A percentile compares a stretch with the other conserved stretches of the same genome.
These are phyloP conservation scores for Clausena lansium DNA, from an alignment of 345 rosid genomes.

Conservation along the genomic window DNA sequence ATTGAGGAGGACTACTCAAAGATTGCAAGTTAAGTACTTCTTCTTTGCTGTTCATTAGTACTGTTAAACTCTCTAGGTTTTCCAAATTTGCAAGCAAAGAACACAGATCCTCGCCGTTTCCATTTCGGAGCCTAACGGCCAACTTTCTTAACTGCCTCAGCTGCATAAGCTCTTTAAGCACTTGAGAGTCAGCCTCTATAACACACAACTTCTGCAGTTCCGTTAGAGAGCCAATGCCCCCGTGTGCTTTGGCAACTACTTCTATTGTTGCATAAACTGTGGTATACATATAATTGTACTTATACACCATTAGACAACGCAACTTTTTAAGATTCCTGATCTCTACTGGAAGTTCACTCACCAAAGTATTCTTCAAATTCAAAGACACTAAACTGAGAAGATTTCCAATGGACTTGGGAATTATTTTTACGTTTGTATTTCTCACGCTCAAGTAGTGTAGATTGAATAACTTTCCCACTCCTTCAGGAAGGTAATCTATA, in stretches of 20 bases:
- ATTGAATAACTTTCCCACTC: neutral
- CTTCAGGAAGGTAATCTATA: neutral
- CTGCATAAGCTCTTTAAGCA: neutral
- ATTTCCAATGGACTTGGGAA: conserved; percentile 8
- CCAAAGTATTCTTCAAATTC: neutral
- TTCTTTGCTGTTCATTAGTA: neutral
- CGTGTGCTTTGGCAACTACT: neutral
- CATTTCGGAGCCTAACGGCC: neutral
- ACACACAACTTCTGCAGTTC: neutral
- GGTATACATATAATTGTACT: neutral
- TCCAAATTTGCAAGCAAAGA: conserved; percentile 9
- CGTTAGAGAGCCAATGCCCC: neutral
- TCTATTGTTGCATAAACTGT: neutral
- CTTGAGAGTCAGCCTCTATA: neutral
- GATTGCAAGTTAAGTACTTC: neutral
- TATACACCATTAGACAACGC: neutral
- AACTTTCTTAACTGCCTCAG: conserved; percentile 15
- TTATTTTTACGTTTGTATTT: neutral
- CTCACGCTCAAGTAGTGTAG: conserved; percentile 2
- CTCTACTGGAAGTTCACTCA: neutral
- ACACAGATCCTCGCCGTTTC: conserved; percentile 4
- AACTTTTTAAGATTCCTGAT: neutral
- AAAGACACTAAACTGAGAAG: conserved; percentile 1
- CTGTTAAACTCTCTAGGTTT: neutral
- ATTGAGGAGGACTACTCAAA: neutral